Base-by-base conservation (phyloP, 148 eudicot genomes). In the Camellia sinensis region DNA sequence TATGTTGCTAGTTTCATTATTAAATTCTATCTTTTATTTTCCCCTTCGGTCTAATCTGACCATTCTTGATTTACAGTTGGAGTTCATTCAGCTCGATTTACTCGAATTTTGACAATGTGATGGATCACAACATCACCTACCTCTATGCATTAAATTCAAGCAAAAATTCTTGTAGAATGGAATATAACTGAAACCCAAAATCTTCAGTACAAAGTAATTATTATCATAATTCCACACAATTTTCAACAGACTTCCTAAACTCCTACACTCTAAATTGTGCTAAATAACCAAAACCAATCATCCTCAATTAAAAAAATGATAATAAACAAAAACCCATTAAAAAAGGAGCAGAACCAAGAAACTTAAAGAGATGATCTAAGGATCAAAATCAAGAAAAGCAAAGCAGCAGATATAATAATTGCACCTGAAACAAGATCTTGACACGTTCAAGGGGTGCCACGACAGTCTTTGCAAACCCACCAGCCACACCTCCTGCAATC, bases 381-480 rank as follows among this genome's bases (percentile, higher is more conserved):
- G 71, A 6, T 5, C n/a, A 22, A 0, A 18, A 18, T 19, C 5
- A 57, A 74, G 5, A 0, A 7, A 29, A 43, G 18, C 9, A 21
- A 11, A 65, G 41, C 4, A 15, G 11, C 14, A 18, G 18, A 19
- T 15, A 22, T 44, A n/a, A 52, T 56, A 73, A n/a, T 3, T 9
- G 22, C 67, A 95, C 98, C 97, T 95, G 98, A 84, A 95, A 95
- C 68, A 93, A 83, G 82, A 95, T 95, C 88, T 95, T 95, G 89
- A 95, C 80, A 53, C 98, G 97, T 75, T 95, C 98, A 86, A 95
- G 93, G 22, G 98, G 98, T 0, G 98, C 98, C 6, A 95, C 98
- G 74, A 84, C 91, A 46, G 94, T 85, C 83, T 95, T 95, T 11
- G 98, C 98, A 67, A 95, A 77, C 5, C 98, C 98, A 72, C 98